Base-by-base conservation (phyloP, 768 basidiomycete species). In the Phaeotremella skinneri region DNA sequence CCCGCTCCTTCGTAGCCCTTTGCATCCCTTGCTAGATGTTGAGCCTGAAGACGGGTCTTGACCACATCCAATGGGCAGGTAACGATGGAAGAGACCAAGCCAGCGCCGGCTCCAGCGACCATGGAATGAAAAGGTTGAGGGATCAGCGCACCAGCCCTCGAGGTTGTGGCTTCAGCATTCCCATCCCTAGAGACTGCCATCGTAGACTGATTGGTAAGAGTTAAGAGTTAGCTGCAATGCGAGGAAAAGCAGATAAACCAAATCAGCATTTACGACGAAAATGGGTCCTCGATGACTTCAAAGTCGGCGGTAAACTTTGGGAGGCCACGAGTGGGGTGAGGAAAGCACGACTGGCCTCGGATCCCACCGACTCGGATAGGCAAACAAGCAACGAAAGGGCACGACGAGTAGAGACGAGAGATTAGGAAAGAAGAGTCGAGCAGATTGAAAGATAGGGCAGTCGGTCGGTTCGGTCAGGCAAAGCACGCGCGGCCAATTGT, bases 31-130 rank as follows among this genome's bases (percentile, higher is more conserved):
- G 86, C 78, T 17, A 82, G 81, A 49, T 85, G 83, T 77, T 96
- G 92, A n/a, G 96, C 96, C 79, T 99, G 96, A 50, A 99, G 79
- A 66, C 90, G 90, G 2, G 96, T 99, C 82, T 98, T 99, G 78
- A 99, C 82, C 56, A 99, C 94, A 78, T 99, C 96, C 49, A 99
- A 82, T 11, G 96, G 96, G 78, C 96, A 99, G 5, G 94, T 98
- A 56, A 90, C 89, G 62, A 98, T 81, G 78, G 88, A 89, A 51
- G 91, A 88, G 65, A 91, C 87, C 62, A 99, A 81, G 58, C 96
- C 96, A 54, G 94, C 91, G 29, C 91, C 91, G 34, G 94, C 94
- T 56, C 96, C 96, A 74, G 96, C 91, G 30, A 80, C 58, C 76
- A 80, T 79, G 31, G 75, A 77, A 62, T 79, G 73, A 50, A 75